Conservation (phyloP, 352 stramenopile genomes). For the Pythium dissimile region DNA sequence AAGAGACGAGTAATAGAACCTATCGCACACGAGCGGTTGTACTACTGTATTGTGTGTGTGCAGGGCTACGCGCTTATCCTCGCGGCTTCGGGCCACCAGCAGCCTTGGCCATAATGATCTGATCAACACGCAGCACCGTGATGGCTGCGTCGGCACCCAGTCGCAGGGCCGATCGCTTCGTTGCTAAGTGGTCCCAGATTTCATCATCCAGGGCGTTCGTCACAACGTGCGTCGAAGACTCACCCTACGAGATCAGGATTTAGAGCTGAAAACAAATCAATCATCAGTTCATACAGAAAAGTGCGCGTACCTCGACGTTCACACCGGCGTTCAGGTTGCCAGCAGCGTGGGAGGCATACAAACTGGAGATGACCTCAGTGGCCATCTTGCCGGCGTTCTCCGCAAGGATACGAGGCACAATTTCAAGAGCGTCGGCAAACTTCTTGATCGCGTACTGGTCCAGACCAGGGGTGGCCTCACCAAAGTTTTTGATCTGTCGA, state of each 20-base stretch:
- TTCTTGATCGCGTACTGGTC: conserved; percentile 99
- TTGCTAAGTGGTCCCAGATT: conserved; percentile 94
- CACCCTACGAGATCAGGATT: conserved; percentile 37
- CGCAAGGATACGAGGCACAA: conserved; percentile 96
- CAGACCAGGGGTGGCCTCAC: conserved; percentile 94
- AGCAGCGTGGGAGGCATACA: conserved; percentile 93
- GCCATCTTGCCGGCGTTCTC: conserved; percentile 98
- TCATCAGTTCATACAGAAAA: background rate
- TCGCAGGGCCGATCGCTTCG: conserved; percentile 96
- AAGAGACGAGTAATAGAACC: conserved; percentile 9
- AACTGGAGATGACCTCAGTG: conserved; percentile 90
- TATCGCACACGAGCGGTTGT: conserved; percentile 15
- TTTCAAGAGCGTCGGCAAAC: conserved; percentile 97
- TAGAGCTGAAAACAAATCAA: background rate
- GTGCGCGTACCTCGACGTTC: conserved; percentile 88
- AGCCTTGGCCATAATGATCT: conserved; percentile 99
- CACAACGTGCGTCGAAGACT: conserved; percentile 79
- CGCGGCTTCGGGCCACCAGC: conserved; percentile 93
- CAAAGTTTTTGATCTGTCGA: conserved; percentile 92
- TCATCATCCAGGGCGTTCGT: conserved; percentile 65
- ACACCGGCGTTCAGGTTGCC: conserved; percentile 92
- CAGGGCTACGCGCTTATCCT: conserved; percentile 37
- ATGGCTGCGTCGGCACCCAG: conserved; percentile 97
- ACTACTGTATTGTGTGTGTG: conserved; percentile 13
- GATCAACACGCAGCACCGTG: conserved; percentile 98